Evolutionary conservation across 2,329 filamentous ascomycete species (phyloP), one percentile per base, ranked within the genome.

Genomic region (Alternaria brassicae): DNA sequence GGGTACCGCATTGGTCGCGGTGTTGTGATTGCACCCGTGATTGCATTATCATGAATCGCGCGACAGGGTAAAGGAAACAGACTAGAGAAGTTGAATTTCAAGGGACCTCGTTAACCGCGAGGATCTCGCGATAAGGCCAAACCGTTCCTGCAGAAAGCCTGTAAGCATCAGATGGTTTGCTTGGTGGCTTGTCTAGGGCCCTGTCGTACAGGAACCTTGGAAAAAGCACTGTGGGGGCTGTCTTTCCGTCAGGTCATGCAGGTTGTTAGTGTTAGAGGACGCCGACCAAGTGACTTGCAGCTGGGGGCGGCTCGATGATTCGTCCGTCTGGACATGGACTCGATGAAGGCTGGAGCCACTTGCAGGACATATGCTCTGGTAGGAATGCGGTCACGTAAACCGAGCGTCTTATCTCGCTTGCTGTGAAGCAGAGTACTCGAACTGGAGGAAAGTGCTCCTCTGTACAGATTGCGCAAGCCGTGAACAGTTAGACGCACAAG

Each of bases 211-310:
- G 47, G 66, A 66, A 65, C 57, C 60, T 60, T 62, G 53, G 48
- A 65, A 61, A 60, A 66, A 68, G 69, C 44, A 68, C 56, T 69
- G 73, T 75, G 74, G 74, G 72, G 73, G 70, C 54, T 47, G 57
- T 55, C 60, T 61, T 52, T 60, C 42, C 36, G 44, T 39, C 61
- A 55, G 55, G 32, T 51, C 54, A 59, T 55, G 61, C 50, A 60
- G 47, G 54, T 44, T 42, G 56, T 37, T 66, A 55, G 58, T 61
- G 58, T 63, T 54, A 41, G 51, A 48, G 47, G 42, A 55, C 39
- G 45, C 54, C 47, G 48, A 44, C 25, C 72, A 71, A 71, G 72
- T 73, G 71, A 75, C 69, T 62, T 60, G 59, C 64, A 69, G 64
- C 53, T 68, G 67, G 47, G 45, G 47, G 47, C 41, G 44, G 41